phyloP scores from a whole-genome alignment of 139 green algal genomes.

The Edaphochlamys debaryana region DNA sequence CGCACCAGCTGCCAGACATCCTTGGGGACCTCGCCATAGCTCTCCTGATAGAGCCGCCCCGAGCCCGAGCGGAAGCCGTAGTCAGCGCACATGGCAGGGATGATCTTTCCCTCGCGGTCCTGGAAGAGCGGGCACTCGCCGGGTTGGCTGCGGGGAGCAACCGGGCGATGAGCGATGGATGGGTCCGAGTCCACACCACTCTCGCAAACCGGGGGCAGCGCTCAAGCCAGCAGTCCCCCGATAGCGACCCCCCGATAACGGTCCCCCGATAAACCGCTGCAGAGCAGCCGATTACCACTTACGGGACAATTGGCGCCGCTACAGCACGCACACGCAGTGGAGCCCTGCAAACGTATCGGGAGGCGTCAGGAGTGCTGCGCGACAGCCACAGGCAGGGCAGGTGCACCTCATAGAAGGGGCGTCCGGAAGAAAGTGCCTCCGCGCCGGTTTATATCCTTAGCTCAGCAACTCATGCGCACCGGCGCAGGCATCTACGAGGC shows the following conservation, averaged over 20 bases:
- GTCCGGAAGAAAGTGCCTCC: too few relatives aligned
- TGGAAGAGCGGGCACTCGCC: constrained; percentile 28
- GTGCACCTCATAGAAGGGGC: too few relatives aligned
- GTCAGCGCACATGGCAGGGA: constrained; percentile 76
- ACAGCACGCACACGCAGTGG: neutral
- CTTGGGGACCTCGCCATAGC: constrained; percentile 83
- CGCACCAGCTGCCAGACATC: constrained; percentile 73
- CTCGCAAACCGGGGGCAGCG: neutral
- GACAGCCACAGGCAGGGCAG: too few relatives aligned
- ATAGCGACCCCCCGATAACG: too few relatives aligned
- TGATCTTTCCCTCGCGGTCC: neutral
- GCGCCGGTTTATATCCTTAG: too few relatives aligned
- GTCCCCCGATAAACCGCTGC: neutral
- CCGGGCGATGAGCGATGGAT: neutral
- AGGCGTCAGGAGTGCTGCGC: too few relatives aligned
- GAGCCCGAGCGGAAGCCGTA: constrained; percentile 90
- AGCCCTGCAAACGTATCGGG: neutral
- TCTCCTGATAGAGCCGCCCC: constrained; percentile 82
- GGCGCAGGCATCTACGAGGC: too few relatives aligned
- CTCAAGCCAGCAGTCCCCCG: neutral
- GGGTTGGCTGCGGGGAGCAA: neutral
- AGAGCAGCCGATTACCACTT: neutral
- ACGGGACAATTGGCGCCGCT: neutral
- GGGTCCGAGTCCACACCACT: neutral
- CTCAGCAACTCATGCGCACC: too few relatives aligned